Base-by-base conservation (phyloP, 352 stramenopile genomes). In the Phytophthora citricola region DNA sequence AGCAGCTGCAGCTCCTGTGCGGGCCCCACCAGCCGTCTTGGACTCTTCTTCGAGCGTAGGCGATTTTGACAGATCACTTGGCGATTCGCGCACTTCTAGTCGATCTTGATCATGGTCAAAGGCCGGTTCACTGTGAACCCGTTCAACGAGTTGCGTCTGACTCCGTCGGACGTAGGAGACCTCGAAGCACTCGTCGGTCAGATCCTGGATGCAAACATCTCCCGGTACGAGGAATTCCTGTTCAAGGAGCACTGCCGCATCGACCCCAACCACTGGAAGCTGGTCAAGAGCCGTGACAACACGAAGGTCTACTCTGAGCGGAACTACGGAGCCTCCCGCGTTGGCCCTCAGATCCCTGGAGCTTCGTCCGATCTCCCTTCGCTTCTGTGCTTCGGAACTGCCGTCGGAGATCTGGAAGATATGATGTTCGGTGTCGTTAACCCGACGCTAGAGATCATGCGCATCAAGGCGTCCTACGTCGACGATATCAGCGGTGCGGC, bases 341-440 rank as follows among this genome's bases (percentile, higher is more conserved):
- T 75, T 1, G 62, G 57, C 3, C 67, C 62, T 10, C 62, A 68
- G 24, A 57, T 54, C 26, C 44, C 63, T 1, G 48, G 63, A 5
- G 26, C 52, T n/a, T 69, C 68, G 20, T 29, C 56, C 0, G 68
- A 76, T 8, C 29, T 76, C 7, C 64, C 68, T 11, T 70, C 79
- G 27, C 54, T 80, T 8, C 51, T 79, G 9, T 74, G 71, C 15
- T 72, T 79, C 11, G 76, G 73, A 36, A 78, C 74, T 1, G 66
- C 72, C 11, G 47, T 69, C 6, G 76, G 76, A 12, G 54, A 72
- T 1, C 59, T 69, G 36, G 60, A 79, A 36, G 72, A 77, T 31
- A 68, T 78, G 58, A 78, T 81, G 69, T 78, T 76, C n/a, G 69
- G 69, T 24, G 57, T 76, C 1, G 45, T 74, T 36, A 74, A 58